Evolutionary conservation across 768 basidiomycete genomes (phyloP).

Genomic region (Xerocomellus intermedius): DNA sequence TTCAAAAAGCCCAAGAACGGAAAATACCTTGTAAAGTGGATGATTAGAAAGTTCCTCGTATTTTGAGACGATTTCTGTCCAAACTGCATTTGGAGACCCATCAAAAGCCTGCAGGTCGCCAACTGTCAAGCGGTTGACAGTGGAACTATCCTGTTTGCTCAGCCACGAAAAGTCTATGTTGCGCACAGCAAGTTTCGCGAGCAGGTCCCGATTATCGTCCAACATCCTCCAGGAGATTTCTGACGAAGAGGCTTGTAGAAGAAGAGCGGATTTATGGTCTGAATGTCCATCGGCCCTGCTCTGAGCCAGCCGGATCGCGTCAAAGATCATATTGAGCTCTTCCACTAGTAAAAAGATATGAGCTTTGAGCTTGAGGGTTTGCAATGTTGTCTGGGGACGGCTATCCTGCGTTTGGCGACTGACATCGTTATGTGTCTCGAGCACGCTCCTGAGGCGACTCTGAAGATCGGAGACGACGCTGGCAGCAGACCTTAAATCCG

Average conservation of each 20-base stretch:
- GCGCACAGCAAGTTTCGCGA: slow-evolving; percentile 84
- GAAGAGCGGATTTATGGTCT: slow-evolving; percentile 76
- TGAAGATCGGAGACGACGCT: slow-evolving; percentile 72
- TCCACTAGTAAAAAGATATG: slow-evolving; percentile 72
- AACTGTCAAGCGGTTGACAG: slow-evolving; percentile 71
- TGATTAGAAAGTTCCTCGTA: slow-evolving; percentile 68
- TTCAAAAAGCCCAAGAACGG: background rate
- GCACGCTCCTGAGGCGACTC: slow-evolving; percentile 60
- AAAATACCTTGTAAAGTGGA: slow-evolving; percentile 63
- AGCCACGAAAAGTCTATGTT: slow-evolving; percentile 80
- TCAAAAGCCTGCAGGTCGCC: slow-evolving; percentile 84
- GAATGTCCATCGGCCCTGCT: slow-evolving; percentile 64
- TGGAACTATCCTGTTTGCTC: slow-evolving; percentile 84
- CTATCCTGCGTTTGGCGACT: slow-evolving; percentile 32
- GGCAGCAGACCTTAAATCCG: slow-evolving; percentile 68
- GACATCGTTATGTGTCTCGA: slow-evolving; percentile 49
- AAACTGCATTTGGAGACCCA: slow-evolving; percentile 75
- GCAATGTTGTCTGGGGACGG: slow-evolving; percentile 45
- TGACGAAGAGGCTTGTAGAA: slow-evolving; percentile 76
- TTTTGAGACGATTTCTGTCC: slow-evolving; percentile 87
- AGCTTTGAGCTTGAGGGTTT: slow-evolving; percentile 65
- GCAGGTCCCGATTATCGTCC: slow-evolving; percentile 63
- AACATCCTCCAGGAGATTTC: slow-evolving; percentile 94
- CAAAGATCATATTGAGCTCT: slow-evolving; percentile 82
- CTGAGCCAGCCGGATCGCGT: slow-evolving; percentile 81